Percentiles rank a stretch among this genome's conserved stretches.
Conservation (phyloP, 257 asterid species). For the Solanum neorickii region DNA sequence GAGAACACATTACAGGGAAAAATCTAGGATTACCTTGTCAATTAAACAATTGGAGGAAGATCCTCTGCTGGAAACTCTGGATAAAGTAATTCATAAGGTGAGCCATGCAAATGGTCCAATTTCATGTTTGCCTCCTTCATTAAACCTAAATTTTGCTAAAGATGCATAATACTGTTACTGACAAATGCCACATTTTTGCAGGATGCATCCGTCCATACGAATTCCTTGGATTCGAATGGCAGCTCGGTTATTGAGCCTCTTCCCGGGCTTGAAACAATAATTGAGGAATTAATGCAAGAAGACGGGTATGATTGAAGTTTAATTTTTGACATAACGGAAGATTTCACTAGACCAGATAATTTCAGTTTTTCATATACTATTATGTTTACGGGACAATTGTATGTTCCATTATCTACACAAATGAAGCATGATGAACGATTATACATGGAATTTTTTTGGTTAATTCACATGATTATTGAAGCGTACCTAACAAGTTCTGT, state of each 20-base stretch:
- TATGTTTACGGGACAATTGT: neutral
- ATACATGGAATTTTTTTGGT: neutral
- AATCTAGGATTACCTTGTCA: conserved; percentile 67
- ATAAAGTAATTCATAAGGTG: conserved; percentile 93
- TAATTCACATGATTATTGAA: neutral
- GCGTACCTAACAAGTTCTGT: neutral
- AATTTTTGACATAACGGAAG: neutral
- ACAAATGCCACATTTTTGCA: conserved; percentile 13
- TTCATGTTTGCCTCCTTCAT: neutral
- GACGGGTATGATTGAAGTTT: conserved; percentile 55
- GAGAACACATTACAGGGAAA: conserved; percentile 13
- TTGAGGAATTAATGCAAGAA: conserved; percentile 74
- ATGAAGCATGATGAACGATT: neutral
- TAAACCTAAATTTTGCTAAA: neutral
- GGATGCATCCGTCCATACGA: conserved; percentile 31
- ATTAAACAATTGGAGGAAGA: conserved; percentile 92
- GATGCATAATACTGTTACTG: neutral
- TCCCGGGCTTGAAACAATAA: conserved; percentile 70
- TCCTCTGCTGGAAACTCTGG: conserved; percentile 84
- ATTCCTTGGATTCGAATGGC: conserved; percentile 12
- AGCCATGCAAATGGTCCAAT: neutral
- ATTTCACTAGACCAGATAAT: neutral
- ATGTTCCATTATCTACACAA: neutral
- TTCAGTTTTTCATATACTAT: neutral
- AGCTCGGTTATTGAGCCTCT: conserved; percentile 65